Evolutionary conservation across 1,139 yeast species (phyloP), one percentile per base, ranked within the genome.

Genomic region (Martiniozyma asiatica): DNA sequence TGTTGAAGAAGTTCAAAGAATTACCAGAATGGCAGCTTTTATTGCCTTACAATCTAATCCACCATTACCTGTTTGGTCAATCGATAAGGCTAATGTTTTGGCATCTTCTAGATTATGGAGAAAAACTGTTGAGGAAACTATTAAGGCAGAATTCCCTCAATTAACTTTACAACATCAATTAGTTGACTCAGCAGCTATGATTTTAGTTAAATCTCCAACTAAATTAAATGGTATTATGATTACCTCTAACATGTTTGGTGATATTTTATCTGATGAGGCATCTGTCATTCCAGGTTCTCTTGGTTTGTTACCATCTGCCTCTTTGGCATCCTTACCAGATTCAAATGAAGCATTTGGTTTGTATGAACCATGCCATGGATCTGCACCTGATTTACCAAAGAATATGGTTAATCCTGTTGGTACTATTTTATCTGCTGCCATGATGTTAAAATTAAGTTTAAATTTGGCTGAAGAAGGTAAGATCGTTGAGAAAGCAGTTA

Each of bases 141-240:
- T 89, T 43, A 59, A 65, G 39, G 72, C 73, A 39, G 98, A 89
- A 57, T 89, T 89, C 65, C 98, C 98, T 31, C 80, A 75, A 48
- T 65, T 89, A 47, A 67, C 66, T 11, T 65, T 85, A 24, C 82
- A 87, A 55, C 95, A 89, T 59, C 98, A 89, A 63, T 72, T 89
- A 58, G 87, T 89, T 49, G 98, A 89, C 58, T 84, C 96, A 8
- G 98, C 98, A 30, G 97, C 98, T 30, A 89, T 89, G 98, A 85
- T 87, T 48, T 63, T 89, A 47, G 81, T 89, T 45, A 84, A 89
- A 61, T 72, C 70, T 41, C 98, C 98, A 47, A 78, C 85, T 29
- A 75, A 75, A 43, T 69, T 89, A 48, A 89, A 89, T 53, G 98
- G 98, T 56, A 68, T 89, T 30, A 72, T 89, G 34, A 73, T 89